Base-by-base conservation (phyloP, 2,329 filamentous ascomycete genomes). In the Fusarium denticulatum region DNA sequence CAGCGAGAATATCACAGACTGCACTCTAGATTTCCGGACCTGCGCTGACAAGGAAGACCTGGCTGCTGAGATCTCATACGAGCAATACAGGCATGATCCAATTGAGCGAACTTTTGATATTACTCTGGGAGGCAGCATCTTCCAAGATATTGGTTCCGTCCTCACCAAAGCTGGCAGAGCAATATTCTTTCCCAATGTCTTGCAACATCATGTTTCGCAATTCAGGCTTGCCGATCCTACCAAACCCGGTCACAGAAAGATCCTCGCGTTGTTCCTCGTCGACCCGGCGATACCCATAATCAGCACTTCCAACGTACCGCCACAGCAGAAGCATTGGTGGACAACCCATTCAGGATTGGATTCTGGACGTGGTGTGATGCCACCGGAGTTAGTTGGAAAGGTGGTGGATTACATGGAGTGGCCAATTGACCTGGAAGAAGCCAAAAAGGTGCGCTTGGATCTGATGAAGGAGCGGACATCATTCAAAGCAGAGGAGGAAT, bases 1-100 rank as follows among this genome's bases (percentile, higher is more conserved):
- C 13, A 30, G 22, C 18, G 53, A 70, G 18, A 70, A 70, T 39
- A 56, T 70, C 24, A 64, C 66, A 0, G 53, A 65, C 4, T 60
- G 36, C 11, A 32, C 10, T 15, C 13, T 67, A 9, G 37, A 16
- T 8, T 62, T 69, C 4, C 18, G 63, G 7, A 69, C 65, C 1
- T 42, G 55, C 14, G 61, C 39, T 5, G 22, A 65, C 9, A 49
- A 49, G 28, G 43, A 60, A 10, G 4, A 22, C 20, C 6, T 69
- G 11, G 18, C 42, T 16, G 18, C 12, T 0, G 32, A 50, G 2
- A 13, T 61, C 4, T 5, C 22, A 3, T 61, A 67, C 7, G 45
- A 61, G n/a, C 47, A 61, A 16, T 0, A 39, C 16, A 20, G 10
- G 6, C 45, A 52, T n/a, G n/a, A 39, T 1, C 37, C 45, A 6